These are phyloP conservation scores for Penicillium chermesinum DNA, from an alignment of 495 filamentous ascomycete genomes.

Conservation along the genomic window DNA sequence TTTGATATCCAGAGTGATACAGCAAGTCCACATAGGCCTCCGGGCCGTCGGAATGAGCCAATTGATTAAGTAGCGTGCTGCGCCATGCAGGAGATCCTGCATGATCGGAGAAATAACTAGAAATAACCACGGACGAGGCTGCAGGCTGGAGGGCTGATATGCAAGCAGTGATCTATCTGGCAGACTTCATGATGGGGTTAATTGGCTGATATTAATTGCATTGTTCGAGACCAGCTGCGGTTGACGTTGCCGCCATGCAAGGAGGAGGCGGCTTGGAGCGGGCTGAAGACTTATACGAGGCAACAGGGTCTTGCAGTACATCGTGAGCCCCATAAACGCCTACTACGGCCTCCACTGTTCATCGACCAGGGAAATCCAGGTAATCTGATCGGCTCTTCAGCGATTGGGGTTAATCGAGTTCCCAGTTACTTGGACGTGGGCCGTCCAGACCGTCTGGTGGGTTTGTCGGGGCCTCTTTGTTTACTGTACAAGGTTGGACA, in stretches of 20 bases:
- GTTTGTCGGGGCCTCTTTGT: not conserved
- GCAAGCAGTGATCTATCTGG: constrained; percentile 1
- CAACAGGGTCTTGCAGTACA: too few species aligned
- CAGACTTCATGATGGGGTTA: too few species aligned
- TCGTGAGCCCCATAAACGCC: too few species aligned
- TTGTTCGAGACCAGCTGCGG: constrained; percentile 9
- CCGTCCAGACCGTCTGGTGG: too few species aligned
- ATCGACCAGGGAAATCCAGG: too few species aligned
- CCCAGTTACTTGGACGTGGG: too few species aligned
- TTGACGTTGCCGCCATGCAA: constrained; percentile 13
- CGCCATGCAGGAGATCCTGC: constrained; percentile 25
- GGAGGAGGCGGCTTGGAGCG: too few species aligned
- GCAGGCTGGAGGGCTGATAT: constrained; percentile 1
- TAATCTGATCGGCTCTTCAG: constrained; percentile 1
- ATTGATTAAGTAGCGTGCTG: constrained; percentile 7
- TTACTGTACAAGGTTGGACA: too few species aligned
- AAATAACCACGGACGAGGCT: constrained; percentile 1
- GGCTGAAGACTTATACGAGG: too few species aligned
- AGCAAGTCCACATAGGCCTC: not conserved
- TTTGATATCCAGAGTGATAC: constrained; percentile 1
- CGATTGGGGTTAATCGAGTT: constrained; percentile 1
- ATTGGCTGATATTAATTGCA: constrained; percentile 10
- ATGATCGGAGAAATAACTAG: constrained; percentile 18
- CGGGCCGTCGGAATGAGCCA: not conserved
- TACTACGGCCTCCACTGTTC: too few species aligned